Base-by-base conservation (phyloP, 1,284 basidiomycete genomes). In the Meira nashicola region DNA sequence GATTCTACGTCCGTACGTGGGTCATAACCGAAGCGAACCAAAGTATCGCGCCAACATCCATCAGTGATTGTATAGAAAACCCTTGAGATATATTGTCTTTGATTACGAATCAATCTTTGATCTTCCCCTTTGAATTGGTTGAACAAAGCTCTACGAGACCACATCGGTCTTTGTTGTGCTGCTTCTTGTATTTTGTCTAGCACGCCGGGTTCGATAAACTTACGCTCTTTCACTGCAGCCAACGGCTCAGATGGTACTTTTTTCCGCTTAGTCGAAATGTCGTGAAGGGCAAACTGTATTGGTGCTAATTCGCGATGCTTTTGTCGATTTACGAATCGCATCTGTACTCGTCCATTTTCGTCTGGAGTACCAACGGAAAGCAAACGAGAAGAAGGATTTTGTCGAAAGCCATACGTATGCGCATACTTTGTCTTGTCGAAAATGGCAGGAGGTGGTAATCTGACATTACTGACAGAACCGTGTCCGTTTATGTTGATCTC, bases 21-120 rank as follows among this genome's bases (percentile, higher is more conserved):
- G 75, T 99, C 94, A 75, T 94, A 97, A 2, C 87, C 87, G 60
- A 92, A 89, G 46, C 86, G 84, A 25, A 97, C 84, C 49, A 94
- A 83, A 8, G 89, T 89, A 74, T 97, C 93, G 54, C 91, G 84
- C 87, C 89, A 97, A 1, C 92, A 91, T 0, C 94, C 94, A 65
- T 96, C 93, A 62, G 87, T 85, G 75, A 97, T 94, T 1, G 89
- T 87, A 76, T 93, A 98, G 50, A 87, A 76, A 4, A 80, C 70
- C 9, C 79, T 67, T 0, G 83, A 79, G 50, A 83, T 73, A 55
- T 81, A 81, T 1, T 78, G 68, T 65, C 83, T 83, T 57, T 80
- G 70, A 47, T 82, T 65, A 54, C 17, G 25, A 25, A 48, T 25
- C 17, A 25, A 25, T 50, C 86, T 82, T 10, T 84, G 81, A 66